A percentile compares a stretch with the other conserved stretches of the same genome.
These are phyloP conservation scores for Fusarium tanahbumbuense DNA, from an alignment of 2,329 filamentous ascomycete species.

Conservation along the genomic window DNA sequence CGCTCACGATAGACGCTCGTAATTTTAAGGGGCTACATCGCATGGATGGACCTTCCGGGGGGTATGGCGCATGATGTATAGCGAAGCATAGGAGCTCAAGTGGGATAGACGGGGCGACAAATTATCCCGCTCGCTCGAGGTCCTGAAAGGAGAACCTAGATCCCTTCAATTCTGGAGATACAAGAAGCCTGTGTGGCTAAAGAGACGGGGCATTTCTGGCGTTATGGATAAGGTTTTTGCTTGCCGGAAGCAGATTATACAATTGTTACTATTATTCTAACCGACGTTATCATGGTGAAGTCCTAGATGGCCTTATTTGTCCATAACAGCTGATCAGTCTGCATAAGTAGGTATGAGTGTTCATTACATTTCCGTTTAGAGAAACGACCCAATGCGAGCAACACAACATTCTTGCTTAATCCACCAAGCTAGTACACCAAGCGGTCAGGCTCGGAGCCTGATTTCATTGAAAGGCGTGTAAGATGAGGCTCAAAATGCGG, in stretches of 20 bases:
- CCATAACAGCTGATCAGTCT: not conserved
- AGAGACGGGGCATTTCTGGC: constrained; percentile 39
- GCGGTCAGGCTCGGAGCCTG: constrained; percentile 1
- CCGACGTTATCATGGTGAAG: not conserved
- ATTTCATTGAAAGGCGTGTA: not conserved
- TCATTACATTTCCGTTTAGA: not conserved
- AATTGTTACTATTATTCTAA: constrained; percentile 18
- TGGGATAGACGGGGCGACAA: constrained; percentile 6
- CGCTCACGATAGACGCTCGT: constrained; percentile 29
- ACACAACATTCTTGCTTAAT: not conserved
- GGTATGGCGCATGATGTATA: constrained; percentile 9
- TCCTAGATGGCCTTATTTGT: not conserved
- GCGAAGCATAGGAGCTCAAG: constrained; percentile 9
- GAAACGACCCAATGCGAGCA: not conserved
- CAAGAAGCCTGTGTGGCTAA: constrained; percentile 19
- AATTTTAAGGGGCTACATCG: constrained; percentile 15
- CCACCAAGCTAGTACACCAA: not conserved
- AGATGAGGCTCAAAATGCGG: constrained; percentile 3
- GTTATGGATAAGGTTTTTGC: constrained; percentile 37
- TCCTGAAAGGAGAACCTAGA: constrained; percentile 7
- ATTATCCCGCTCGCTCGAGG: constrained; percentile 4
- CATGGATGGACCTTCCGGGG: constrained; percentile 1
- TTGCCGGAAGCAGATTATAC: constrained; percentile 34
- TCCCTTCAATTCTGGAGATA: constrained; percentile 30
- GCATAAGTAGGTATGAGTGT: not conserved